Conservation (phyloP, 2,329 filamentous ascomycete species). For the Apiospora kogelbergensis region DNA sequence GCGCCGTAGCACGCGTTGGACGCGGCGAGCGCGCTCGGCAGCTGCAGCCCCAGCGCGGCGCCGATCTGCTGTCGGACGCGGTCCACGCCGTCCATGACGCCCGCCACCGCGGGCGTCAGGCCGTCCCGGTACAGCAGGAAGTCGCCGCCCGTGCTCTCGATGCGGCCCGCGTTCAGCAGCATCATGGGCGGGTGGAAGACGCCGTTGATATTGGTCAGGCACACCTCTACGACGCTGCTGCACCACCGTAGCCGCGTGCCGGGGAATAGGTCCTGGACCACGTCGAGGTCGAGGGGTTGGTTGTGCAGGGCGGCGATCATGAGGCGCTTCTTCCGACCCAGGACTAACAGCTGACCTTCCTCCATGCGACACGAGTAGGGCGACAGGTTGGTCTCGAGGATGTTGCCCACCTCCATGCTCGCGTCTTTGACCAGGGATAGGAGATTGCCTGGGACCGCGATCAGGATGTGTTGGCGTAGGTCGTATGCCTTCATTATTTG, state of each 20-base stretch:
- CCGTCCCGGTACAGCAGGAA: constrained; percentile 23
- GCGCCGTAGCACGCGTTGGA: constrained; percentile 28
- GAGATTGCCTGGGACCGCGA: constrained; percentile 25
- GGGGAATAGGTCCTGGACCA: constrained; percentile 21
- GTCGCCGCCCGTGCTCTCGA: constrained; percentile 25
- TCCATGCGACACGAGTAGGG: constrained; percentile 26
- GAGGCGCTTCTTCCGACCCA: constrained; percentile 19
- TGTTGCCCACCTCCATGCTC: constrained; percentile 18
- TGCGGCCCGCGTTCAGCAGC: constrained; percentile 28
- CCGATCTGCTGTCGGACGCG: constrained; percentile 22
- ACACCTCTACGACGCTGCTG: constrained; percentile 26
- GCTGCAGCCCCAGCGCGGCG: constrained; percentile 21
- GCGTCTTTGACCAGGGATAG: constrained; percentile 21
- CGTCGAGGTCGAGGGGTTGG: background rate
- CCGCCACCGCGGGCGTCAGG: constrained; percentile 19
- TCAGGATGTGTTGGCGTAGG: constrained; percentile 19
- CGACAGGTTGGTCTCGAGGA: constrained; percentile 25
- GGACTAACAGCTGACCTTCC: constrained; percentile 18
- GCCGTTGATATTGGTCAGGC: constrained; percentile 26
- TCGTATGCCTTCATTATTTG: constrained; percentile 14
- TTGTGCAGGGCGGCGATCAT: constrained; percentile 6
- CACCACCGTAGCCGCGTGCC: constrained; percentile 24
- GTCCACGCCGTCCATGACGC: constrained; percentile 24
- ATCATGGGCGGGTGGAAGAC: constrained; percentile 28
- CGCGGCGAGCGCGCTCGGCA: constrained; percentile 21